Conservation (phyloP, 2,329 filamentous ascomycete species). For the Xylariomycetidae sp. region DNA sequence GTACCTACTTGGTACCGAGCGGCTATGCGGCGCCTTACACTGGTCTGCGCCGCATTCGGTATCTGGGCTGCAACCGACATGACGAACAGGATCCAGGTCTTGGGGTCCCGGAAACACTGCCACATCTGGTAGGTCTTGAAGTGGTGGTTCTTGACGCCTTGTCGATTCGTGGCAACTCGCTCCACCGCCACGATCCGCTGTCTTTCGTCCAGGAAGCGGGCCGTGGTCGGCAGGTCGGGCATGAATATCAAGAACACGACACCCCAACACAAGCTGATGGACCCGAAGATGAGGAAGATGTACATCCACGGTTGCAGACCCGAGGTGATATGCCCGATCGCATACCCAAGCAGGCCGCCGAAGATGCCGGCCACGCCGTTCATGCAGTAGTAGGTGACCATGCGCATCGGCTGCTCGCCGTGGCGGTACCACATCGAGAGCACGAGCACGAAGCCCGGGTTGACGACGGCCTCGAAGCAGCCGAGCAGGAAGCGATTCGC, state of each 20-base stretch:
- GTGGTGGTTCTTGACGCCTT: conserved; percentile 28
- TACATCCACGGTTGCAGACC: conserved; percentile 25
- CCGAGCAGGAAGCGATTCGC: conserved; percentile 23
- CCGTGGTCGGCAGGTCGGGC: conserved; percentile 23
- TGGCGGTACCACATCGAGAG: conserved; percentile 22
- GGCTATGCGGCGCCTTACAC: no score
- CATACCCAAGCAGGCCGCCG: conserved; percentile 24
- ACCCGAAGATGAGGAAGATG: conserved; percentile 24
- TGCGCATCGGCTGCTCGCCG: conserved; percentile 21
- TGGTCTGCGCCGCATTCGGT: conserved; percentile 51
- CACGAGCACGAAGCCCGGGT: conserved; percentile 21
- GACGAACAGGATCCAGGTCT: conserved; percentile 52
- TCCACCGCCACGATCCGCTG: conserved; percentile 22
- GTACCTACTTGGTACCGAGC: neutral
- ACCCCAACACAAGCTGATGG: conserved; percentile 20
- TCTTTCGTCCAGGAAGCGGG: conserved; percentile 17
- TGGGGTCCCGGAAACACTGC: conserved; percentile 43
- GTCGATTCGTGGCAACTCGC: conserved; percentile 19
- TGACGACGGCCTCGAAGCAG: conserved; percentile 22
- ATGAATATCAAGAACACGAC: conserved; percentile 18
- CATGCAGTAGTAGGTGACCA: conserved; percentile 22
- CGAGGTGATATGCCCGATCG: conserved; percentile 23
- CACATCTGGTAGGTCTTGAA: conserved; percentile 41
- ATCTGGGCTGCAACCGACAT: conserved; percentile 49
- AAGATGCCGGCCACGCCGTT: conserved; percentile 22